A percentile compares a stretch with the other conserved stretches of the same genome.
These are phyloP conservation scores for Trichosporon coremiiforme DNA, from an alignment of 1,284 basidiomycete genomes.

Conservation along the genomic window DNA sequence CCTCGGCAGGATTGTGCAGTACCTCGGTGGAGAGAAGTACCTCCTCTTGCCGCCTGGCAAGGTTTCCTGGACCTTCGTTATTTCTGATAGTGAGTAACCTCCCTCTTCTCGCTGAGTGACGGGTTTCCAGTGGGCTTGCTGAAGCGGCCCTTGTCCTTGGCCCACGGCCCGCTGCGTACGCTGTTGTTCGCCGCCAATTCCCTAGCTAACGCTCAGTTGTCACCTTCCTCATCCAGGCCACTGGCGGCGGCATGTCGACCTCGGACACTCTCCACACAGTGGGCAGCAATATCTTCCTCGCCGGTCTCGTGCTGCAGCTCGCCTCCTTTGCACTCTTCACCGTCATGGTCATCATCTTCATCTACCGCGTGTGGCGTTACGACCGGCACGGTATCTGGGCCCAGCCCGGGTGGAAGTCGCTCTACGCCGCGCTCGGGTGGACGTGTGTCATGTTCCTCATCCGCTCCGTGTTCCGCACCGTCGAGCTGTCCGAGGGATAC, in stretches of 20 bases:
- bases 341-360: constrained; percentile 63
- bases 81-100: constrained; percentile 59
- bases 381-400: constrained; percentile 23
- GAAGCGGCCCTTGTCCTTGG: no score
- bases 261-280: constrained; percentile 46
- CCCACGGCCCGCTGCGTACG: neutral
- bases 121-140: no score
- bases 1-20: constrained; percentile 64
- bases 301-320: constrained; percentile 65
- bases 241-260: constrained; percentile 54
- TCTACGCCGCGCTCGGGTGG: constrained; percentile 62
- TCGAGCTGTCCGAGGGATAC: constrained; percentile 68
- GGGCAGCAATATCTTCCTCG: constrained; percentile 61
- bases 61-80: constrained; percentile 45
- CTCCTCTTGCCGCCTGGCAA: constrained; percentile 39
- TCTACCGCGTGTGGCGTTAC: constrained; percentile 60
- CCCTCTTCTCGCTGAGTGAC: no score
- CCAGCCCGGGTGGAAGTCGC: constrained; percentile 62
- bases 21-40: constrained; percentile 60
- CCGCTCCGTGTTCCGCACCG: constrained; percentile 68
- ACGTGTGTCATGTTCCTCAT: constrained; percentile 61
- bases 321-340: constrained; percentile 66
- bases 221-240: constrained; percentile 67
- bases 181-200: neutral
- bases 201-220: constrained; percentile 36